These are phyloP conservation scores for Leccinum arenicola DNA, from an alignment of 768 basidiomycete species.

Conservation along the genomic window DNA sequence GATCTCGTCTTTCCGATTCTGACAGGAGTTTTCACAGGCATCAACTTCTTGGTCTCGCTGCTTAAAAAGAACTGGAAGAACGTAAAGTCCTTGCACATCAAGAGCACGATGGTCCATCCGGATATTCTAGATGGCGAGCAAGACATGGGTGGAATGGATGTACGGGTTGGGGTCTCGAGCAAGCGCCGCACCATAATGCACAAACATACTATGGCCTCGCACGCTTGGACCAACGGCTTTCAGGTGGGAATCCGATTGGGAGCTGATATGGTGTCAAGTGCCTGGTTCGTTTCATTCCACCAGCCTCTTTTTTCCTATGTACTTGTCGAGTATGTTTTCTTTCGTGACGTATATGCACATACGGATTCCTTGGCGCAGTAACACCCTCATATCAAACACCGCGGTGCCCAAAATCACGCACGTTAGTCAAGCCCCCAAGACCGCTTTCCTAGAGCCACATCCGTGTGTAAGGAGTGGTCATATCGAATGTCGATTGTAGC, in stretches of 20 bases:
- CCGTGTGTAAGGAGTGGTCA: neutral
- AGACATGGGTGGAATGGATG: slow-evolving; percentile 7
- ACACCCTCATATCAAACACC: neutral
- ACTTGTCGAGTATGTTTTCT: slow-evolving; percentile 10
- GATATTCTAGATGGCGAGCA: slow-evolving; percentile 61
- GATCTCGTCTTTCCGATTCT: neutral
- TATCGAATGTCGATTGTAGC: neutral
- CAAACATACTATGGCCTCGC: slow-evolving; percentile 93
- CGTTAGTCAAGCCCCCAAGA: slow-evolving; percentile 1
- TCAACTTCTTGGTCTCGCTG: slow-evolving; percentile 99
- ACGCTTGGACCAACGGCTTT: slow-evolving; percentile 96
- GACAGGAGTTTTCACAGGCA: slow-evolving; percentile 50
- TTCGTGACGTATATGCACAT: slow-evolving; percentile 10
- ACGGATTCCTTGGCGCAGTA: neutral
- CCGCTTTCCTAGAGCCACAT: slow-evolving; percentile 7
- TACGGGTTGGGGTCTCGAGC: slow-evolving; percentile 17
- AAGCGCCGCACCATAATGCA: slow-evolving; percentile 62
- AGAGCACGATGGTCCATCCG: slow-evolving; percentile 98
- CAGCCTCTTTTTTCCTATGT: slow-evolving; percentile 20
- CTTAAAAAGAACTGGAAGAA: slow-evolving; percentile 99
- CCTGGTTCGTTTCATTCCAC: slow-evolving; percentile 15
- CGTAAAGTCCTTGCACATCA: slow-evolving; percentile 97
- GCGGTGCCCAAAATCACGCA: neutral
- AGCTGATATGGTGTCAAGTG: slow-evolving; percentile 60
- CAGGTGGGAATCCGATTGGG: slow-evolving; percentile 77